phyloP scores from a whole-genome alignment of 148 eudicot species.

The Mesembryanthemum crystallinum region DNA sequence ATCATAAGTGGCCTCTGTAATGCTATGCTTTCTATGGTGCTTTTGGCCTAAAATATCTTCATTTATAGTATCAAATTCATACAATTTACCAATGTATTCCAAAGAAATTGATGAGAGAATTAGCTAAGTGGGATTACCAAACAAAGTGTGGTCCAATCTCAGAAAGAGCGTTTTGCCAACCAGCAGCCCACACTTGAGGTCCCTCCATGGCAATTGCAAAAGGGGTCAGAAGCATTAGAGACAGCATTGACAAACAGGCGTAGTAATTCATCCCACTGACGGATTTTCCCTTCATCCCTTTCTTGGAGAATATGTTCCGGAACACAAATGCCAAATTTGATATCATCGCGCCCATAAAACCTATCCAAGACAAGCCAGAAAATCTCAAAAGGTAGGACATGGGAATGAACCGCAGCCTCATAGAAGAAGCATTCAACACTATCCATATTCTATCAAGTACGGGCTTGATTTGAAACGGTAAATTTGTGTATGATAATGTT shows the following conservation, averaged over 20 bases:
- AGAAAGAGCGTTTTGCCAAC: constrained; percentile 58
- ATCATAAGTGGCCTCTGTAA: no score
- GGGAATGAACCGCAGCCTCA: neutral
- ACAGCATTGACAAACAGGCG: constrained; percentile 62
- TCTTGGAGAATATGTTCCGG: constrained; percentile 68
- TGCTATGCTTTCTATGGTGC: no score
- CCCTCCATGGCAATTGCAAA: constrained; percentile 70
- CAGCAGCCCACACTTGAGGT: constrained; percentile 65
- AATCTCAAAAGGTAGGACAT: neutral
- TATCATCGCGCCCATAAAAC: constrained; percentile 78
- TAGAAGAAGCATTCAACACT: no score
- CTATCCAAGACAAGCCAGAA: constrained; percentile 24
- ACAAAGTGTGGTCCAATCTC: constrained; percentile 64
- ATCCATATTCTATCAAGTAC: no score
- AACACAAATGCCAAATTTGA: constrained; percentile 69
- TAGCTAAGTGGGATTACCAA: constrained; percentile 35
- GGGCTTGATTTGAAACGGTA: neutral
- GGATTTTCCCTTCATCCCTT: constrained; percentile 65
- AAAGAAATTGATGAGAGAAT: neutral
- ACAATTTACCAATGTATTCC: neutral
- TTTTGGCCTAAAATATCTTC: no score
- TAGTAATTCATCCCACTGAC: constrained; percentile 79
- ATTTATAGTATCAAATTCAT: no score
- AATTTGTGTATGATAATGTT: neutral
- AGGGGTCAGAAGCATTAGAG: constrained; percentile 59